Conservation (phyloP, 345 rosid genomes). For the Aurinia saxatilis region DNA sequence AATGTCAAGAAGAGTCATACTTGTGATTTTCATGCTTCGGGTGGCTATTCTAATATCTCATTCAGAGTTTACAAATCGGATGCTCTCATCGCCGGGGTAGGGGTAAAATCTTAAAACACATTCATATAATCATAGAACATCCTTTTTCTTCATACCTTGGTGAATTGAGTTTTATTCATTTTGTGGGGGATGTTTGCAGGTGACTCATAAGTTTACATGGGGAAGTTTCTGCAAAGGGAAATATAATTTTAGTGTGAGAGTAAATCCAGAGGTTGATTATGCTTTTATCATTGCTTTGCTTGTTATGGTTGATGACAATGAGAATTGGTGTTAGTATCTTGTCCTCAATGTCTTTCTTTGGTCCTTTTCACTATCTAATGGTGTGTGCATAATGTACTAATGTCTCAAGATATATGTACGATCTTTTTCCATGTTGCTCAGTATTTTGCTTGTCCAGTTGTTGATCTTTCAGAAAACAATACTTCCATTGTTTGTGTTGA, state of each 20-base stretch:
- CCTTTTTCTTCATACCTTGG: neutral
- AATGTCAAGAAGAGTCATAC: constrained; percentile 17
- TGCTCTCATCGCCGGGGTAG: constrained; percentile 64
- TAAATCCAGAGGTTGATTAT: constrained; percentile 74
- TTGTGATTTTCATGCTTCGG: constrained; percentile 46
- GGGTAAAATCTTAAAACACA: constrained; percentile 17
- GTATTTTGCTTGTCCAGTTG: too few relatives aligned
- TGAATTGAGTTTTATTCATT: neutral
- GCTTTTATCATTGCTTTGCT: constrained; percentile 61
- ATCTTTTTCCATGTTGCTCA: neutral
- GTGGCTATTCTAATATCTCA: constrained; percentile 45
- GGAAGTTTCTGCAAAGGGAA: constrained; percentile 61
- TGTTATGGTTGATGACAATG: constrained; percentile 55
- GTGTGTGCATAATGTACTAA: neutral
- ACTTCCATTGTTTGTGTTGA: too few relatives aligned
- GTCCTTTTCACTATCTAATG: neutral
- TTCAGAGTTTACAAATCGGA: constrained; percentile 49
- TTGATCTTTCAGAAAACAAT: too few relatives aligned
- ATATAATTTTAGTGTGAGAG: constrained; percentile 48
- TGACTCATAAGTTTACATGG: constrained; percentile 48
- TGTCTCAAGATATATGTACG: constrained; percentile 3
- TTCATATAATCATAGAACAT: neutral
- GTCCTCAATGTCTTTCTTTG: neutral
- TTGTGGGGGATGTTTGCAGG: constrained; percentile 28
- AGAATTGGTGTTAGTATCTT: constrained; percentile 16